Percentiles rank a stretch among this genome's conserved stretches.
phyloP scores from a whole-genome alignment of 2,329 filamentous ascomycete genomes.

The Penicillium sp. region DNA sequence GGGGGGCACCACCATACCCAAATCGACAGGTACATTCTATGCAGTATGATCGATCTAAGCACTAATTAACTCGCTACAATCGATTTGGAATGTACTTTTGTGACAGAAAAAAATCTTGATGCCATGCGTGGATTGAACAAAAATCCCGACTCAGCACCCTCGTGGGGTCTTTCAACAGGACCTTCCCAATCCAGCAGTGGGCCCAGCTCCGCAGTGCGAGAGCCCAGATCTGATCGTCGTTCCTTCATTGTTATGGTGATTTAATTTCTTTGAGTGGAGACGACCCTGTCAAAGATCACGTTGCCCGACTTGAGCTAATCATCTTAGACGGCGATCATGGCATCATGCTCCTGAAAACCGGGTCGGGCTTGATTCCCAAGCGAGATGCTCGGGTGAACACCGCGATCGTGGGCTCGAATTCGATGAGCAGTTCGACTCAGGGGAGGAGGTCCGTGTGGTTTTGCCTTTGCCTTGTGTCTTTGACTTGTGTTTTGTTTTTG shows the following conservation, averaged over 20 bases:
- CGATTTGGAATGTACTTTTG: neutral
- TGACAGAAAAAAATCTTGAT: neutral
- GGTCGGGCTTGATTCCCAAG: neutral
- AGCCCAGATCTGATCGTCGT: neutral
- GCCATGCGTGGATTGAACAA: neutral
- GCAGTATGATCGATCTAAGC: neutral
- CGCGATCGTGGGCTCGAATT: neutral
- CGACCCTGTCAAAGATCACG: slow-evolving; percentile 10
- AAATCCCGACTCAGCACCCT: neutral
- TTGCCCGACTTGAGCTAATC: neutral
- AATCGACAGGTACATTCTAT: neutral
- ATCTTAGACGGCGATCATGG: slow-evolving; percentile 17
- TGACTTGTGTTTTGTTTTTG: neutral
- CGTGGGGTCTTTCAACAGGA: neutral
- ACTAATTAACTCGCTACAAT: neutral
- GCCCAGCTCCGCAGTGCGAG: neutral
- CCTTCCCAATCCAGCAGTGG: neutral
- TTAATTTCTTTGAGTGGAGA: slow-evolving; percentile 4
- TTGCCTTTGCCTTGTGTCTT: neutral
- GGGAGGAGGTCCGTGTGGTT: neutral
- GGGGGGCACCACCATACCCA: neutral
- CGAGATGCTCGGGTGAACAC: slow-evolving; percentile 5
- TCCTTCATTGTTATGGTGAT: neutral
- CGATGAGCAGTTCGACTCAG: neutral
- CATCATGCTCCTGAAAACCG: slow-evolving; percentile 12